A percentile compares a stretch with the other conserved stretches of the same genome.
Evolutionary conservation across 2,329 filamentous ascomycete species (phyloP).

Genomic region (Chaetothyriales sp.): DNA sequence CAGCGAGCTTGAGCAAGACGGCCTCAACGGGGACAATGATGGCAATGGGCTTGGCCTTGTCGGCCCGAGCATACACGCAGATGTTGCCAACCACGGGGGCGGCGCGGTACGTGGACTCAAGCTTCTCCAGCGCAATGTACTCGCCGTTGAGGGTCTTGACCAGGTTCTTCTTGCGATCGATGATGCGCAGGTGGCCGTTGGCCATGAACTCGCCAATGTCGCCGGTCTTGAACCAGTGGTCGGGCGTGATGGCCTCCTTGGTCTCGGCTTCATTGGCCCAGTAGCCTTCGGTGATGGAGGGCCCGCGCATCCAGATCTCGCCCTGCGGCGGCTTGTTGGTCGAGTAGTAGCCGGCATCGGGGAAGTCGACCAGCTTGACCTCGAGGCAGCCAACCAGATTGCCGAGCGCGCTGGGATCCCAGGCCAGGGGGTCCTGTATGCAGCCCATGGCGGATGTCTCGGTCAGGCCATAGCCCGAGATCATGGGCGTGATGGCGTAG

Average conservation of each 20-base stretch:
- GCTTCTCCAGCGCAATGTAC: slow-evolving; percentile 92
- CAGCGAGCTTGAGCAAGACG: slow-evolving; percentile 42
- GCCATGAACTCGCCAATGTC: slow-evolving; percentile 83
- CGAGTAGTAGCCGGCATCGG: slow-evolving; percentile 73
- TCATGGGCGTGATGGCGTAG: slow-evolving; percentile 85
- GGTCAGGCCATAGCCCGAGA: slow-evolving; percentile 84
- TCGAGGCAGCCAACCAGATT: slow-evolving; percentile 66
- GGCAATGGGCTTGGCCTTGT: slow-evolving; percentile 66
- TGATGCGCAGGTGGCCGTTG: slow-evolving; percentile 68
- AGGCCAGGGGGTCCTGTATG: slow-evolving; percentile 61
- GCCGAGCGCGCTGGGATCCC: slow-evolving; percentile 64
- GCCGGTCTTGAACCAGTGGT: slow-evolving; percentile 95
- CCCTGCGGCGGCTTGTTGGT: slow-evolving; percentile 69
- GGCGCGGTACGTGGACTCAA: slow-evolving; percentile 81
- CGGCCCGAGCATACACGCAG: slow-evolving; percentile 67
- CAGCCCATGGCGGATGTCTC: slow-evolving; percentile 63
- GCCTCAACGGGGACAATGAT: slow-evolving; percentile 55
- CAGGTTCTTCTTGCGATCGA: slow-evolving; percentile 96
- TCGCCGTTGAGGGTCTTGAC: slow-evolving; percentile 92
- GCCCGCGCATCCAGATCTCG: slow-evolving; percentile 79
- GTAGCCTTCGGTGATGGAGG: slow-evolving; percentile 62
- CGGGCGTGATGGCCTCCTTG: slow-evolving; percentile 57
- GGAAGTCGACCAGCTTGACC: slow-evolving; percentile 80
- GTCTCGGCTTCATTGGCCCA: slow-evolving; percentile 80
- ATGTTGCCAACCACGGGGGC: slow-evolving; percentile 69